Evolutionary conservation across 2,329 filamentous ascomycete species (phyloP).

Genomic region (Fusarium dimerum): DNA sequence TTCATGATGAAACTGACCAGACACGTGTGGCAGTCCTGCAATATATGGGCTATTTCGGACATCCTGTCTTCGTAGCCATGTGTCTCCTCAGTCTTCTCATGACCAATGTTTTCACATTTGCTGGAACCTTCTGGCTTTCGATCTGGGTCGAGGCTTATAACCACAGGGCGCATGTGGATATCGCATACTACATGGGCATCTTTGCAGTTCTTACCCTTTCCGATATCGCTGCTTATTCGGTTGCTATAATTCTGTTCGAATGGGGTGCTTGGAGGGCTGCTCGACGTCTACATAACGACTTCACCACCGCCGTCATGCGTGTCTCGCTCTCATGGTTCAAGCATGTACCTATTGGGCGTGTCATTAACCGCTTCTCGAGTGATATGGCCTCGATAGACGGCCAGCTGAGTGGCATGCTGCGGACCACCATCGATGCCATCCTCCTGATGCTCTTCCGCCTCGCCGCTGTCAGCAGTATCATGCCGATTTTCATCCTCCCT

Average conservation of each 20-base stretch:
- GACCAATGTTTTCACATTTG: constrained; percentile 44
- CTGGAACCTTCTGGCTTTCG: constrained; percentile 50
- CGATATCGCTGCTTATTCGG: constrained; percentile 44
- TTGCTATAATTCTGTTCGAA: constrained; percentile 50
- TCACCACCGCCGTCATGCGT: constrained; percentile 53
- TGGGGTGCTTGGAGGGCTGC: constrained; percentile 60
- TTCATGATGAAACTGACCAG: neutral
- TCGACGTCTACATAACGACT: constrained; percentile 50
- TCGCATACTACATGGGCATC: constrained; percentile 54
- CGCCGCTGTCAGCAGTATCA: constrained; percentile 50
- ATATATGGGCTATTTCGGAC: constrained; percentile 54
- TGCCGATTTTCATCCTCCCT: constrained; percentile 53
- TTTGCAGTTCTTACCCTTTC: constrained; percentile 49
- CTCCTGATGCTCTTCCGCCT: constrained; percentile 48
- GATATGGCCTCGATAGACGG: constrained; percentile 59
- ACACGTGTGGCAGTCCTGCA: constrained; percentile 40
- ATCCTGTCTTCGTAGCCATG: constrained; percentile 42
- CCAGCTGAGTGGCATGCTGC: constrained; percentile 46
- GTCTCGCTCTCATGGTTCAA: constrained; percentile 61
- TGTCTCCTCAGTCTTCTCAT: constrained; percentile 43
- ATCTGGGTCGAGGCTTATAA: constrained; percentile 55
- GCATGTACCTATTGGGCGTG: constrained; percentile 51
- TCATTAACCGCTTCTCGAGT: constrained; percentile 57
- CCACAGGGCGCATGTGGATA: constrained; percentile 43
- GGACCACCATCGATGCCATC: constrained; percentile 42